phyloP scores from a whole-genome alignment of 345 rosid genomes.

The Leavenworthia alabamica region DNA sequence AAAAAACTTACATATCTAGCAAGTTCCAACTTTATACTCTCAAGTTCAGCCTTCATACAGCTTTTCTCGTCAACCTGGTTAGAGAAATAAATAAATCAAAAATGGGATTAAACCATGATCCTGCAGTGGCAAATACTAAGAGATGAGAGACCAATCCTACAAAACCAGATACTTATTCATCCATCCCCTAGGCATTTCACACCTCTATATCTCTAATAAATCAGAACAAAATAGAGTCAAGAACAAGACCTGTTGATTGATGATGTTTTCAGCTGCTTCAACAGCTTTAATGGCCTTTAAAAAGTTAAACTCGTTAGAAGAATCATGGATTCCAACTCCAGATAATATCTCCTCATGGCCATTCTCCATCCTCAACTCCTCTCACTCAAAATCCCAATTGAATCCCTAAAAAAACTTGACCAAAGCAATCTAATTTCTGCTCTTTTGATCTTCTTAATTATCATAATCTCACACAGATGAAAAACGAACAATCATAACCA shows the following conservation, averaged over 20 bases:
- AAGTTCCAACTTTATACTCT: constrained; percentile 46
- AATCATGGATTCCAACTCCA: constrained; percentile 36
- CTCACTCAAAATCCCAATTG: constrained; percentile 13
- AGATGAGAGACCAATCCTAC: background rate
- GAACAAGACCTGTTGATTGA: constrained; percentile 65
- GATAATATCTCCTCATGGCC: constrained; percentile 52
- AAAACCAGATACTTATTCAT: background rate
- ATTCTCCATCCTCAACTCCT: constrained; percentile 54
- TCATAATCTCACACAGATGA: constrained; percentile 14
- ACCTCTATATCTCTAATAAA: background rate
- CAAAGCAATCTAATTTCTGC: constrained; percentile 14
- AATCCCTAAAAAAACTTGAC: constrained; percentile 5
- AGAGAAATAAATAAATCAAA: background rate
- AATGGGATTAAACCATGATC: background rate
- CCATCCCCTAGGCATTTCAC: background rate
- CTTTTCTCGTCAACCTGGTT: constrained; percentile 76
- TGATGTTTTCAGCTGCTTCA: constrained; percentile 84
- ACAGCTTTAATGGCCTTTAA: constrained; percentile 83
- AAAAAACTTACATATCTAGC: constrained; percentile 52
- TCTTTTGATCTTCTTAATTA: background rate
- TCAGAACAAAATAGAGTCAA: constrained; percentile 1
- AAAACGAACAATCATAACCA: background rate
- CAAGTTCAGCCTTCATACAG: constrained; percentile 61
- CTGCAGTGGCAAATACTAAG: background rate
- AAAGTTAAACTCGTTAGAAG: constrained; percentile 35